Evolutionary conservation across 176 grass and related monocot genomes (phyloP), one percentile per base, ranked within the genome.

Genomic region (Rhynchospora pubera): DNA sequence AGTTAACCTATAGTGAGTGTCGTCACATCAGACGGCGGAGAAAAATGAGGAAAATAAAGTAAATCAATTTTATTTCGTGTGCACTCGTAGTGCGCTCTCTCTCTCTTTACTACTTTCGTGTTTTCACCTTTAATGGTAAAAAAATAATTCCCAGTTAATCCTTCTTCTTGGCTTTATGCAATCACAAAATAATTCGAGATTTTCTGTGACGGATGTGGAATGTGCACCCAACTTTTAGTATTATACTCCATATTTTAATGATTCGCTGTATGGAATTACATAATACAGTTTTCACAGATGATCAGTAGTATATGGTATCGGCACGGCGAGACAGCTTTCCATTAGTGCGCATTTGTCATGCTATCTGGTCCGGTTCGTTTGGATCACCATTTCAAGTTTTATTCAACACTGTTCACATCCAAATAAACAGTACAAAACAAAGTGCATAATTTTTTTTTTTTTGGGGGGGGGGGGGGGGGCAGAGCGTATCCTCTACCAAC

Each of bases 1-100:
- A 80, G 78, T 80, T 80, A 80, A 80, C 78, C 1, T 62, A 24
- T 62, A 56, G 78, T 9, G 58, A 63, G 57, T 32, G 78, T 80
- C 57, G 78, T 63, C 78, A 15, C 57, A 62, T 57, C 39, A 61
- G 5, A 12, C 46, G 3, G 9, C n/a, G 44, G 72, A 77, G 32
- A 62, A 44, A 24, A n/a, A n/a, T n/a, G n/a, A n/a, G n/a, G n/a
- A n/a, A n/a, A n/a, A n/a, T n/a, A n/a, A 0, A 24, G 58, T 61
- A 7, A 9, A 23, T 23, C 72, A 2, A 26, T 23, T 60, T 79
- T 30, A 18, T 58, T 59, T 74, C 46, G 70, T 52, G 70, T 21
- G 70, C 70, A 23, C 30, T 61, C n/a, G n/a, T n/a, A n/a, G n/a
- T n/a, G n/a, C n/a, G n/a, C n/a, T n/a, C 77, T 80, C 19, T 60